phyloP scores from a whole-genome alignment of 2,329 filamentous ascomycete species.

The Trichoderma sp. region DNA sequence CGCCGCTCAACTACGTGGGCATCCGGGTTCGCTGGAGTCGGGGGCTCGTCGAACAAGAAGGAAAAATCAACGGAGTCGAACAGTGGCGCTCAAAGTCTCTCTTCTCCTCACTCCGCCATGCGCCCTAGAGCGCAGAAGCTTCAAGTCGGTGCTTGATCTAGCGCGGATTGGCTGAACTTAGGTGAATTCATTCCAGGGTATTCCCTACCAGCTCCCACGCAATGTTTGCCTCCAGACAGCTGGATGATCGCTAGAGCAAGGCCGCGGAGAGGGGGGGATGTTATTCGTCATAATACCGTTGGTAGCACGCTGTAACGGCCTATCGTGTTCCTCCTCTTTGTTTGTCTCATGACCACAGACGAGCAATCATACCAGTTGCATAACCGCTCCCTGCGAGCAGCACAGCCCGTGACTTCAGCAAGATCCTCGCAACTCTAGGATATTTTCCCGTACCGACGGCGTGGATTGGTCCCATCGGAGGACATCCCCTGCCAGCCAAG shows the following conservation, averaged over 20 bases:
- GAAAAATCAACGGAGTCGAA: neutral
- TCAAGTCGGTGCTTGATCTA: neutral
- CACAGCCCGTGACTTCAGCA: neutral
- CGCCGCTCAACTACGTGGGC: neutral
- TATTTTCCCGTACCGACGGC: neutral
- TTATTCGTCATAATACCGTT: constrained; percentile 9
- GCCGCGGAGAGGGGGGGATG: neutral
- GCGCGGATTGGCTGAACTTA: neutral
- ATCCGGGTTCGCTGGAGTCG: neutral
- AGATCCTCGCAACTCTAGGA: constrained; percentile 1
- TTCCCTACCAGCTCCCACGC: neutral
- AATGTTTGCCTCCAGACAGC: neutral
- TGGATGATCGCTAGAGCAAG: neutral
- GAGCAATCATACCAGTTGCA: constrained; percentile 21
- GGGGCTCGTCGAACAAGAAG: neutral
- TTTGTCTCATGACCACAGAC: constrained; percentile 16
- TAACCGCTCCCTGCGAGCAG: constrained; percentile 6
- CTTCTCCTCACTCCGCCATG: neutral
- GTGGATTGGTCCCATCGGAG: constrained; percentile 16
- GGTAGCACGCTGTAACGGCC: neutral
- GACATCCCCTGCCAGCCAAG: constrained; percentile 13
- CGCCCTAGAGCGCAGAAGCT: neutral
- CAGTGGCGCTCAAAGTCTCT: neutral
- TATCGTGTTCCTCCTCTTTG: neutral
- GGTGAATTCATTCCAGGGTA: constrained; percentile 9